Evolutionary conservation across 345 rosid genomes (phyloP).

Genomic region (Salix arbutifolia): DNA sequence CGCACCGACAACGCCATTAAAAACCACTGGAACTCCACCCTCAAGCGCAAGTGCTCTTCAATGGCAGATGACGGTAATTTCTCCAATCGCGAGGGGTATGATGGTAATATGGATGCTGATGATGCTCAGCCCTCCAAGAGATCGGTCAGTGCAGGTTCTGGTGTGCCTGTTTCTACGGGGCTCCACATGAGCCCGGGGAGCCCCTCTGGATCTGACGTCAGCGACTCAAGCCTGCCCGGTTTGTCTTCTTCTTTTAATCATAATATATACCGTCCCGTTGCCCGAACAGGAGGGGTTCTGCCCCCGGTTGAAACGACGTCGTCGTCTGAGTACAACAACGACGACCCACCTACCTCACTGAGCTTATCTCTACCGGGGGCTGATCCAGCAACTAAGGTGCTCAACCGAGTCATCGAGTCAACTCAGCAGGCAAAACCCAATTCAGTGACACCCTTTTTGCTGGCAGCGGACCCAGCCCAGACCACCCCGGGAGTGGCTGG

Average conservation of each 20-base stretch:
- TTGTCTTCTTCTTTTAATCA: conserved; percentile 22
- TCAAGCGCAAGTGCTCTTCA: conserved; percentile 25
- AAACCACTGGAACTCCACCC: conserved; percentile 37
- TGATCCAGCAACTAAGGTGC: conserved; percentile 38
- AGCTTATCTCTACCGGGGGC: conserved; percentile 63
- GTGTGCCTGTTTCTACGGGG: conserved; percentile 46
- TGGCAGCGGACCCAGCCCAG: background rate
- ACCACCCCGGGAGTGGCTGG: background rate
- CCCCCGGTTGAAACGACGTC: conserved; percentile 36
- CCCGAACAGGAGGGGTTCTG: conserved; percentile 45
- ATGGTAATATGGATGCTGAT: conserved; percentile 41
- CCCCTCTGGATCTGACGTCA: conserved; percentile 74
- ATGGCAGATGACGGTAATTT: conserved; percentile 22
- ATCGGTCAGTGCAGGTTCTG: conserved; percentile 59
- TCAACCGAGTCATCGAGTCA: conserved; percentile 31
- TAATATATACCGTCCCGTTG: conserved; percentile 43
- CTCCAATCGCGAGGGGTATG: conserved; percentile 39
- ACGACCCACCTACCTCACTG: conserved; percentile 64
- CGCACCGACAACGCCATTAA: conserved; percentile 38
- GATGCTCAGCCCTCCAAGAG: conserved; percentile 58
- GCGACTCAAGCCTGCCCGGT: conserved; percentile 57
- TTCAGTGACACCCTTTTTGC: background rate
- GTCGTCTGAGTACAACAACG: conserved; percentile 19
- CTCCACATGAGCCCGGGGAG: conserved; percentile 66
- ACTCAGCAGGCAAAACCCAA: background rate